Evolutionary conservation across 257 asterid genomes (phyloP), one percentile per base, ranked within the genome.

Genomic region (Lithospermum erythrorhizon): DNA sequence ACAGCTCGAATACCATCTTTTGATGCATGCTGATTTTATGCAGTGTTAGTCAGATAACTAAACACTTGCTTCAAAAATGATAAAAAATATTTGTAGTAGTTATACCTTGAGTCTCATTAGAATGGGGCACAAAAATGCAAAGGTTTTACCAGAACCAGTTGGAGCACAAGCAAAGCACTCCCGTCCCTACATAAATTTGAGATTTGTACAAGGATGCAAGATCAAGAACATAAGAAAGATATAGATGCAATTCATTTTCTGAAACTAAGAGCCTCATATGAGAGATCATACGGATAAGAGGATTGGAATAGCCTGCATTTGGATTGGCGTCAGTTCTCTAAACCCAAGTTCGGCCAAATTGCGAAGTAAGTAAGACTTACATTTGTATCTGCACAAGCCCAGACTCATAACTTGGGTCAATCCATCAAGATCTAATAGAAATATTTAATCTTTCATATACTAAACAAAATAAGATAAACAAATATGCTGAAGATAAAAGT

Each of bases 161-260:
- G 93, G 96, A 58, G 96, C 97, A 81, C 90, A 83, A 20, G 94
- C 95, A 73, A 90, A 87, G 76, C 97, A 90, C 76, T 90, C 97
- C 72, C 96, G 73, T 65, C 97, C 97, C 97, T 90, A 54, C 48
- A 53, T 21, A 48, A 59, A 65, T 53, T 51, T 65, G 37, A 57
- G 55, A 19, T 61, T 32, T 21, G 51, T 57, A 51, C 30, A 55
- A 20, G 59, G 27, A n/a, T 58, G 58, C 11, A 72, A 61, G 49
- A 62, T 29, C 23, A 27, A 11, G 37, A 25, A 29, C 32, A 15
- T 41, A 56, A 56, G 9, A 24, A 16, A 32, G 21, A 61, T 21
- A 55, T 8, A 61, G 54, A 58, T 62, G 61, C 61, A 47, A n/a
- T 18, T n/a, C 53, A 21, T n/a, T 19, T 41, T 10, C 55, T 16